Base-by-base conservation (phyloP, 352 stramenopile genomes). In the Phytophthora fragariae region DNA sequence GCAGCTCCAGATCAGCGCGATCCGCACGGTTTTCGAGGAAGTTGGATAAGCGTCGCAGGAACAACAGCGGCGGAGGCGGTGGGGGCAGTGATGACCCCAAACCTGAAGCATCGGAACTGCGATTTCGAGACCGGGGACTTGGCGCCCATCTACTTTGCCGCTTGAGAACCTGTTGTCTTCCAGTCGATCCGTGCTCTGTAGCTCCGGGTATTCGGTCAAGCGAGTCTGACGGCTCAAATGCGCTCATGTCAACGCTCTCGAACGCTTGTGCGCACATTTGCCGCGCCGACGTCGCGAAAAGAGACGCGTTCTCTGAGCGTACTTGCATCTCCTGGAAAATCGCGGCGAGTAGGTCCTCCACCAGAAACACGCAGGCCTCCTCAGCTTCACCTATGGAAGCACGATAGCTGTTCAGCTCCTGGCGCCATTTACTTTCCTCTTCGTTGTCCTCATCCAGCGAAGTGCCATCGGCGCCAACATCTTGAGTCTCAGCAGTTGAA, bases 251-350 rank as follows among this genome's bases (percentile, higher is more conserved):
- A 6, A 77, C 58, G 21, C 66, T 54, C 33, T 75, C 70, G 15
- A 86, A 83, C 46, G 67, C 60, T 61, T 77, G 57, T 1, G 37
- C 17, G 9, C 65, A 80, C 57, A 79, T 61, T 29, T 73, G 65
- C 7, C 29, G 57, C 7, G 70, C 58, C 2, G 79, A 67, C 6
- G 47, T n/a, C 17, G 57, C 21, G 57, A 90, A 79, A 4, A 76
- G 57, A 0, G 47, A 39, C 21, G 57, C 49, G 60, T 80, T 90
- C 41, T 86, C 71, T 3, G 74, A 53, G 7, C 62, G 60, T 21
- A 84, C 74, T 46, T 80, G 73, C 78, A 88, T 85, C 46, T 86
- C 73, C 27, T 77, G 29, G 15, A 90, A 90, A 33, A 90, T 80
- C n/a, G 73, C 76, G 21, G 74, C 61, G 12, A 86, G 37, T 6